Percentiles rank a stretch among this genome's conserved stretches.
Evolutionary conservation across 331 rosid species (phyloP).

Genomic region (Rosa hybrid): DNA sequence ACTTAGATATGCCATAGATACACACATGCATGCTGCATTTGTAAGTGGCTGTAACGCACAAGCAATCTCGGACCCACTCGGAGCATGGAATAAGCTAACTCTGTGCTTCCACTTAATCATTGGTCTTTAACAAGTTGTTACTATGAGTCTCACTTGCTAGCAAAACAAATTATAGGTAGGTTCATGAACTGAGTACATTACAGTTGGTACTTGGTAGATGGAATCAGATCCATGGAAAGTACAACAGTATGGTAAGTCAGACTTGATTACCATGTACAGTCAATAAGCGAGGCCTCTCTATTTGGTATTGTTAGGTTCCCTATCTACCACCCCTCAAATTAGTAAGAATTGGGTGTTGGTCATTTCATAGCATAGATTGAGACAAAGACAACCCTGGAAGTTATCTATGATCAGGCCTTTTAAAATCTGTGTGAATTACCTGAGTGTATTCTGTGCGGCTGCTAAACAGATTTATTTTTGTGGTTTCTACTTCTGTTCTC

Average conservation of each 20-base stretch:
- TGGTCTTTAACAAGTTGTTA: background rate
- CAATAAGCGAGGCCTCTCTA: background rate
- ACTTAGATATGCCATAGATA: too few relatives aligned
- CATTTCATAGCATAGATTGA: background rate
- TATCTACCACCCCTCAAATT: background rate
- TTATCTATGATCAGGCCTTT: background rate
- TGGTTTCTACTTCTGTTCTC: conserved; percentile 1
- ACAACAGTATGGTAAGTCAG: background rate
- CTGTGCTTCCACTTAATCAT: background rate
- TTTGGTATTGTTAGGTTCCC: background rate
- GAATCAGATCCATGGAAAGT: background rate
- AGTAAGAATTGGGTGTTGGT: background rate
- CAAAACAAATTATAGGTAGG: background rate
- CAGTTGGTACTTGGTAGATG: background rate
- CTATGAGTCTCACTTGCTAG: background rate
- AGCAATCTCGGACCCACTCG: background rate
- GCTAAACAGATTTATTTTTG: background rate
- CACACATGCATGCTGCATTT: background rate
- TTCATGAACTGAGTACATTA: background rate
- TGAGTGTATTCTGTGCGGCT: background rate
- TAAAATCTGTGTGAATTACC: background rate
- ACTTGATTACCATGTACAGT: background rate
- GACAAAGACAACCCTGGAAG: background rate
- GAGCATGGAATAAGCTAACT: background rate
- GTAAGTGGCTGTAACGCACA: background rate